phyloP scores from a whole-genome alignment of 495 filamentous ascomycete species.

The Amphirosellinia nigrospora region DNA sequence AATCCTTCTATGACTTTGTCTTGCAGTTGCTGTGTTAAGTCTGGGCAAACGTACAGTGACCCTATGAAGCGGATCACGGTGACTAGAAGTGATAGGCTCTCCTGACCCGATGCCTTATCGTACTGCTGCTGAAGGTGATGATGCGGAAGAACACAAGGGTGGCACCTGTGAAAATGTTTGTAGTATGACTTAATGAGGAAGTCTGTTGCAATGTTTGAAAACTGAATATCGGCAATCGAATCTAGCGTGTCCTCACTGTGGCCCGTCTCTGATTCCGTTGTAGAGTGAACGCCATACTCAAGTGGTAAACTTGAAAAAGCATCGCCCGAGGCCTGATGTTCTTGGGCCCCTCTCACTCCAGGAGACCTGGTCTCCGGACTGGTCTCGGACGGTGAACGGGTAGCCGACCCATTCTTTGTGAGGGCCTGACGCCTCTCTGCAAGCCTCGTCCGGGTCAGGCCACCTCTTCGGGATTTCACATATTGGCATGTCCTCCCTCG shows the following conservation, averaged over 20 bases:
- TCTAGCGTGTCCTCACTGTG: not conserved
- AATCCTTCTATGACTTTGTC: slow-evolving; percentile 43
- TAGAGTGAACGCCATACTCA: not conserved
- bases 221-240: slow-evolving; percentile 10
- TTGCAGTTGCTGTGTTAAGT: slow-evolving; percentile 34
- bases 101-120: slow-evolving; percentile 15
- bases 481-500: slow-evolving; percentile 54
- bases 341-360: not conserved
- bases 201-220: slow-evolving; percentile 32
- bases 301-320: not conserved
- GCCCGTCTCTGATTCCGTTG: not conserved
- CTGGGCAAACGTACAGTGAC: slow-evolving; percentile 43
- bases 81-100: slow-evolving; percentile 42
- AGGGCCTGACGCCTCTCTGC: slow-evolving; percentile 35
- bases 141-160: slow-evolving; percentile 61
- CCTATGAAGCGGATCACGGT: slow-evolving; percentile 64
- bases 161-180: slow-evolving; percentile 60
- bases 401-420: slow-evolving; percentile 31
- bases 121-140: slow-evolving; percentile 36
- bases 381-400: slow-evolving; percentile 28
- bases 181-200: slow-evolving; percentile 57
- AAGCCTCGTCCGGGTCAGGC: slow-evolving; percentile 40
- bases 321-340: not conserved
- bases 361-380: slow-evolving; percentile 12
- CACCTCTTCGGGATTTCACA: slow-evolving; percentile 55